Evolutionary conservation across 176 grass and related monocot species (phyloP).

Genomic region (Ampelocalamus luodianensis): DNA sequence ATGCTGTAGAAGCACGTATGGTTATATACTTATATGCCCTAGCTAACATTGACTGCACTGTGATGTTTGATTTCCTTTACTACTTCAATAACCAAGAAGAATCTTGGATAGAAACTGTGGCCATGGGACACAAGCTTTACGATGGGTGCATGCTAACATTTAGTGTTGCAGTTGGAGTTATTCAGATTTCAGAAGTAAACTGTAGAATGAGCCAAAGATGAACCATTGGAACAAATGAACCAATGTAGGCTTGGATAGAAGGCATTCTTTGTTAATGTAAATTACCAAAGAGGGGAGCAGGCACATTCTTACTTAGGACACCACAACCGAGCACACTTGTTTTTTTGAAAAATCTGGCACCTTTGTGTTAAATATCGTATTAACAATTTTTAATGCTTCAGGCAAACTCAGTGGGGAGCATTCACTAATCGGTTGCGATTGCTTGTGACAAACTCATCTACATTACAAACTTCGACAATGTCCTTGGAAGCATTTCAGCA

Average conservation of each 20-base stretch:
- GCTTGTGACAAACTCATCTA: conserved; percentile 74
- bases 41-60: conserved; percentile 7
- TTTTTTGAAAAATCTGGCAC: background rate
- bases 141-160: conserved; percentile 22
- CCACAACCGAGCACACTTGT: background rate
- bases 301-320: background rate
- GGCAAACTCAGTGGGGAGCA: conserved; percentile 70
- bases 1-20: conserved; percentile 34
- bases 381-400: conserved; percentile 47
- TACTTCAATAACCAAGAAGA: conserved; percentile 34
- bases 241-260: conserved; percentile 15
- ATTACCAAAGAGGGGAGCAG: conserved; percentile 14
- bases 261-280: conserved; percentile 25
- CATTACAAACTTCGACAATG: conserved; percentile 59
- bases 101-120: conserved; percentile 26
- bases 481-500: conserved; percentile 64
- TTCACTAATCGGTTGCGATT: conserved; percentile 67
- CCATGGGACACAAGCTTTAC: background rate
- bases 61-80: background rate
- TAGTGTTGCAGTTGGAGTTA: conserved; percentile 21
- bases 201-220: conserved; percentile 9
- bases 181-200: background rate
- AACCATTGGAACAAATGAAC: background rate
- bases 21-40: conserved; percentile 19
- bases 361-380: conserved; percentile 35